Evolutionary conservation across 257 asterid species (phyloP).

Genomic region (Capsicum baccatum): DNA sequence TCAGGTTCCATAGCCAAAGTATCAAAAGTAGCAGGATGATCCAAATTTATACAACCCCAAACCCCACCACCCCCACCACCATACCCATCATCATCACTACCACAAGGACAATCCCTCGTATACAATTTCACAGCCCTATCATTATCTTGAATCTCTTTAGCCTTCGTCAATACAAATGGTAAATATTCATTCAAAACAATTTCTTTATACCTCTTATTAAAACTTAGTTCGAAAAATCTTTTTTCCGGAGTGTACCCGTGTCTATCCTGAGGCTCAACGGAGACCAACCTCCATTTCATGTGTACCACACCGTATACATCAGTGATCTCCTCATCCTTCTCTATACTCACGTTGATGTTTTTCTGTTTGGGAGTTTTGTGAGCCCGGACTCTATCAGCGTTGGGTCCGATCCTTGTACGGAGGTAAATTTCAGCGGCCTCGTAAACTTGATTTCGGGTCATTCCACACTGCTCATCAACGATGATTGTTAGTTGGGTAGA

Average conservation of each 20-base stretch:
- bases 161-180: constrained; percentile 57
- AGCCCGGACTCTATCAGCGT: constrained; percentile 54
- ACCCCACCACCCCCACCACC: constrained; percentile 53
- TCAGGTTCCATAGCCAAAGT: constrained; percentile 73
- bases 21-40: constrained; percentile 76
- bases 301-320: constrained; percentile 44
- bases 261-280: constrained; percentile 48
- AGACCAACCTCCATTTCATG: constrained; percentile 61
- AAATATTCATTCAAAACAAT: constrained; percentile 55
- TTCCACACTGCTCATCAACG: constrained; percentile 69
- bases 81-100: constrained; percentile 49
- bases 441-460: constrained; percentile 61
- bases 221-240: constrained; percentile 68
- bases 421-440: constrained; percentile 78
- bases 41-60: constrained; percentile 73
- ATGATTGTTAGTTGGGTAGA: constrained; percentile 55
- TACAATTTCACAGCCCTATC: constrained; percentile 64
- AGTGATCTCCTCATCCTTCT: constrained; percentile 50
- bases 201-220: constrained; percentile 45
- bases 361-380: constrained; percentile 59
- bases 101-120: constrained; percentile 59
- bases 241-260: constrained; percentile 41
- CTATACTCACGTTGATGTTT: constrained; percentile 53
- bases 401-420: constrained; percentile 58
- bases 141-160: constrained; percentile 52